Conservation (phyloP, 2,329 filamentous ascomycete genomes). For the Aspergillus pseudoviridinutans region DNA sequence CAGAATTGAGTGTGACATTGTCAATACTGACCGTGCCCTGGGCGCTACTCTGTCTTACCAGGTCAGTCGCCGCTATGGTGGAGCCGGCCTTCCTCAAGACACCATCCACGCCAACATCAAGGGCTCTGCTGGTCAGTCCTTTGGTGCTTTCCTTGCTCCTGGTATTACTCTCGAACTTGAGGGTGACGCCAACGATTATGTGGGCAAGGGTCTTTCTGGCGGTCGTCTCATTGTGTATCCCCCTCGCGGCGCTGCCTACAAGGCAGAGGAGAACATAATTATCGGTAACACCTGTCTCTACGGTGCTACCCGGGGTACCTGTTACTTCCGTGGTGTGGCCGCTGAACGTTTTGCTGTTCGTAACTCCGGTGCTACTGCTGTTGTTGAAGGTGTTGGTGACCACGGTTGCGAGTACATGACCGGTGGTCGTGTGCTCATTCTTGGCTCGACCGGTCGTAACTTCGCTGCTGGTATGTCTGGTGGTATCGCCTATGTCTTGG, state of each 20-base stretch:
- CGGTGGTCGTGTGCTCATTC: conserved; percentile 80
- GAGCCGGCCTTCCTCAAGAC: conserved; percentile 82
- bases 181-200: conserved; percentile 94
- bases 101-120: conserved; percentile 96
- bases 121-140: conserved; percentile 93
- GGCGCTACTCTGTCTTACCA: conserved; percentile 94
- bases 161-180: conserved; percentile 93
- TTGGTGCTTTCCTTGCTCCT: conserved; percentile 88
- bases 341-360: conserved; percentile 95
- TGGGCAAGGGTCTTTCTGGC: conserved; percentile 91
- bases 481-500: conserved; percentile 91
- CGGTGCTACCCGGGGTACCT: conserved; percentile 83
- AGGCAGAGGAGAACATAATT: conserved; percentile 92
- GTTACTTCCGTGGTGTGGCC: conserved; percentile 95
- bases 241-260: conserved; percentile 83
- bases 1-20: conserved; percentile 89
- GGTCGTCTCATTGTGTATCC: conserved; percentile 92
- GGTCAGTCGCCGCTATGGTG: conserved; percentile 87
- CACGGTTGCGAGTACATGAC: conserved; percentile 99
- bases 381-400: conserved; percentile 93
- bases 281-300: conserved; percentile 95
- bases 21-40: conserved; percentile 93
- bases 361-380: conserved; percentile 93
- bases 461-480: conserved; percentile 98
- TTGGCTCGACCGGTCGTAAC: conserved; percentile 89